Conservation (phyloP, 345 rosid species). For the Eucalyptus tenuipes region DNA sequence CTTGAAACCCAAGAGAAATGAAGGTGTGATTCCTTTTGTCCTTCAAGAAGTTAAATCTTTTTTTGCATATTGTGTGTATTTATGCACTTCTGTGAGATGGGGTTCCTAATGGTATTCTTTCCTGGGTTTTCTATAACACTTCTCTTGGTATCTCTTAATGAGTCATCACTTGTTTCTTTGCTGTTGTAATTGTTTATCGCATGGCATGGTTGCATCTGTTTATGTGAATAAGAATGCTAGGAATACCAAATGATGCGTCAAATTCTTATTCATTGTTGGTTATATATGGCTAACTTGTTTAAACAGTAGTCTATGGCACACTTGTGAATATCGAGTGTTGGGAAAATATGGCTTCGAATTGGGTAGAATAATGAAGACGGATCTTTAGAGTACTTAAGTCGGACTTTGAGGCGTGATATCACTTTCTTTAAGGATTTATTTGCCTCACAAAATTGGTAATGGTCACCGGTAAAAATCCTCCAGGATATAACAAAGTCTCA, state of each 20-base stretch:
- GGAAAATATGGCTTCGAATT: too few relatives aligned
- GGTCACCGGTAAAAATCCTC: too few relatives aligned
- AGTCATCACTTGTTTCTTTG: neutral
- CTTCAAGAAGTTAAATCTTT: neutral
- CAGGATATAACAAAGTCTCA: too few relatives aligned
- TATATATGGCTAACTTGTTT: neutral
- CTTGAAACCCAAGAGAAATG: neutral
- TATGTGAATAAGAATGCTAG: neutral
- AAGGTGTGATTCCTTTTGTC: neutral
- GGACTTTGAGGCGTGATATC: too few relatives aligned
- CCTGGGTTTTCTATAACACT: neutral
- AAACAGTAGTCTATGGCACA: neutral
- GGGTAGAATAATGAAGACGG: too few relatives aligned
- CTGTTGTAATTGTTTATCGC: neutral
- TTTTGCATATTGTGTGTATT: neutral
- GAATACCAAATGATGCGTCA: neutral
- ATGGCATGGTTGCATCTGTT: neutral
- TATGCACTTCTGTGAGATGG: neutral
- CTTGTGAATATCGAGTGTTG: neutral
- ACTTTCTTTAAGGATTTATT: too few relatives aligned
- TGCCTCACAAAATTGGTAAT: too few relatives aligned
- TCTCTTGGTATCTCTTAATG: neutral
- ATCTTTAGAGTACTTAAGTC: too few relatives aligned
- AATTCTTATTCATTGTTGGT: neutral
- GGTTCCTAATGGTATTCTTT: neutral